Evolutionary conservation across 1,284 basidiomycete species (phyloP).

Genomic region (Trametes versicolor): DNA sequence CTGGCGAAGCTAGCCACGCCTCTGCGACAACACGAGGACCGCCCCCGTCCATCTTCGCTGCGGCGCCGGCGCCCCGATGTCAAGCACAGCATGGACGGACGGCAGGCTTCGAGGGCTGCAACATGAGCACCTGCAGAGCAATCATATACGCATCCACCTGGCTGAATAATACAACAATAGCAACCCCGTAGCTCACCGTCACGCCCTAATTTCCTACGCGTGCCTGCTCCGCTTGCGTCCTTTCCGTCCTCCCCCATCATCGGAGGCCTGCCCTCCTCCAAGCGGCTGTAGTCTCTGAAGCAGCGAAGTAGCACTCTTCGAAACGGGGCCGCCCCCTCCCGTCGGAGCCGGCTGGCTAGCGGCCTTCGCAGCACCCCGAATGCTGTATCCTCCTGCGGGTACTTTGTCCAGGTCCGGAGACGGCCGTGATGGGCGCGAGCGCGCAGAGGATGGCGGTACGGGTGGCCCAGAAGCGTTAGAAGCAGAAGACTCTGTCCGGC

Average conservation of each 20-base stretch:
- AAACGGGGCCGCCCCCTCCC: conserved; percentile 7
- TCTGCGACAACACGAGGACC: too few relatives aligned
- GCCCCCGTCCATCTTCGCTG: too few relatives aligned
- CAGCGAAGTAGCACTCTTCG: conserved; percentile 43
- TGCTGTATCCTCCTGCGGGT: conserved; percentile 55
- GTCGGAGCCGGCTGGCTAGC: conserved; percentile 20
- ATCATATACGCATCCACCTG: neutral
- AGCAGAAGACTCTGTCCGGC: conserved; percentile 30
- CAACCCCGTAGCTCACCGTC: conserved; percentile 6
- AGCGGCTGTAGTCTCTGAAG: conserved; percentile 54
- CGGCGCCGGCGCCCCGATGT: too few relatives aligned
- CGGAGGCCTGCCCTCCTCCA: conserved; percentile 22
- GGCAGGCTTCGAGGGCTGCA: neutral
- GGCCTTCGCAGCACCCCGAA: conserved; percentile 63
- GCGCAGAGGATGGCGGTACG: neutral
- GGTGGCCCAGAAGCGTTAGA: neutral
- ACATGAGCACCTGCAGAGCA: neutral
- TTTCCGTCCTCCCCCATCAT: conserved; percentile 34
- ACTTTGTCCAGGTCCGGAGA: conserved; percentile 45
- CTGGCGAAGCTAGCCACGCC: too few relatives aligned
- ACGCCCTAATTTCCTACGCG: neutral
- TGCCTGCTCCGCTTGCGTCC: conserved; percentile 21
- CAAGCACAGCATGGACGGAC: too few relatives aligned
- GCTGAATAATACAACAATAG: conserved; percentile 11
- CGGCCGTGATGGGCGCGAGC: conserved; percentile 11